Evolutionary conservation across 2,329 filamentous ascomycete species (phyloP).

Genomic region (Colletotrichum truncatum): DNA sequence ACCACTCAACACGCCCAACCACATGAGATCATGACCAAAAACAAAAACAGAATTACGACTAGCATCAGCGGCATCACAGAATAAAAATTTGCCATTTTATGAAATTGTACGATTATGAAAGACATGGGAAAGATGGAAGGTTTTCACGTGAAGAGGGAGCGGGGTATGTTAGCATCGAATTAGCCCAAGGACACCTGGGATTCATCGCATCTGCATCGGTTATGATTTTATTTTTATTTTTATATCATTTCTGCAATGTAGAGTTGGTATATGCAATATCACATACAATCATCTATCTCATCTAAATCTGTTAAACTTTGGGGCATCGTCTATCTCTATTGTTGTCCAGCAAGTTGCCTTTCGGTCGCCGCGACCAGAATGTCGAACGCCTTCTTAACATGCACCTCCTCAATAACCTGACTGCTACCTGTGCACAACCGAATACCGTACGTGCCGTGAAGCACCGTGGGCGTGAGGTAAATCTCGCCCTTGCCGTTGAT

Average conservation of each 20-base stretch:
- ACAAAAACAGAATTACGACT: not conserved
- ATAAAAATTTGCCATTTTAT: not conserved
- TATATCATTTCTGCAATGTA: too few relatives aligned
- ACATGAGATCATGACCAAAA: not conserved
- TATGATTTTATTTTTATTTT: not conserved
- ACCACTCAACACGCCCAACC: not conserved
- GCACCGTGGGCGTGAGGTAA: conserved; percentile 81
- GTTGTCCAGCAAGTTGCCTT: conserved; percentile 50
- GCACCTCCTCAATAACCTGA: conserved; percentile 73
- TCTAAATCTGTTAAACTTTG: too few relatives aligned
- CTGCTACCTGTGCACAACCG: conserved; percentile 80
- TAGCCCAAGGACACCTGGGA: too few relatives aligned
- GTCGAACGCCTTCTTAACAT: conserved; percentile 78
- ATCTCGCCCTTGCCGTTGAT: conserved; percentile 81
- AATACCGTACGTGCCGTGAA: conserved; percentile 80
- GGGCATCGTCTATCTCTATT: not conserved
- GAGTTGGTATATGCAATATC: too few relatives aligned
- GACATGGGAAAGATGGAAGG: not conserved
- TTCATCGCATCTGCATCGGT: too few relatives aligned
- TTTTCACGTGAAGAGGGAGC: not conserved
- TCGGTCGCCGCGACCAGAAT: conserved; percentile 73
- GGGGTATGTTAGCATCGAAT: not conserved
- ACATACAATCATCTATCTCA: not conserved
- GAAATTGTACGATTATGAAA: not conserved
- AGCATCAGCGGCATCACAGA: not conserved